Evolutionary conservation across 1,284 basidiomycete genomes (phyloP).

Genomic region (Rhodotorula mucilaginosa): DNA sequence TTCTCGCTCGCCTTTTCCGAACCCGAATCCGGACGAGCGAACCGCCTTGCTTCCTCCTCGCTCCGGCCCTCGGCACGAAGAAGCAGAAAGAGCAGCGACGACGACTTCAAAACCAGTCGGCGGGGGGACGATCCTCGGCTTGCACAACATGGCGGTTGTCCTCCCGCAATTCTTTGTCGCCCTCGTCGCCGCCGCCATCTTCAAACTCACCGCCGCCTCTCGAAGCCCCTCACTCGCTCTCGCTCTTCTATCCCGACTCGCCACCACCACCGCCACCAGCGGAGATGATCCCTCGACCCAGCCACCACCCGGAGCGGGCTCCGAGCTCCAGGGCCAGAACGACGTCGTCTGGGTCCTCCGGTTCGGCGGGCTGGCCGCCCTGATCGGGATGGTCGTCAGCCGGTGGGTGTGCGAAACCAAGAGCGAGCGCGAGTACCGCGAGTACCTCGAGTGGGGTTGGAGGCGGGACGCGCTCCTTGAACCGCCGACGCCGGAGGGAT

Average conservation of each 20-base stretch:
- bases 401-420: slow-evolving; percentile 33
- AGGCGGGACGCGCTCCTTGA: neutral
- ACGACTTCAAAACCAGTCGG: neutral
- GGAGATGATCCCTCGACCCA: neutral
- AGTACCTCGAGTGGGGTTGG: slow-evolving; percentile 4
- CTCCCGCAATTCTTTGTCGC: slow-evolving; percentile 45
- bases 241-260: neutral
- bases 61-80: neutral
- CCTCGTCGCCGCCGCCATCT: slow-evolving; percentile 48
- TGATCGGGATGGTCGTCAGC: slow-evolving; percentile 44
- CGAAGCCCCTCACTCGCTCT: neutral
- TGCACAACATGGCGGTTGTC: slow-evolving; percentile 46
- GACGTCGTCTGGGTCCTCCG: slow-evolving; percentile 51
- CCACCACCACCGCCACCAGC: no score
- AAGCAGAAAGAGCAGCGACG: no score
- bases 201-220: slow-evolving; percentile 35
- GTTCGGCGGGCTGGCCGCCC: slow-evolving; percentile 47
- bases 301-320: neutral
- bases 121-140: slow-evolving; percentile 42
- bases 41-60: neutral
- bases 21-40: neutral
- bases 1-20: neutral
- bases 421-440: slow-evolving; percentile 11
- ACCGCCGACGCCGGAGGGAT: neutral
- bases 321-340: slow-evolving; percentile 11